Base-by-base conservation (phyloP, 768 basidiomycete species). In the Leucosporidium creatinivorum region DNA sequence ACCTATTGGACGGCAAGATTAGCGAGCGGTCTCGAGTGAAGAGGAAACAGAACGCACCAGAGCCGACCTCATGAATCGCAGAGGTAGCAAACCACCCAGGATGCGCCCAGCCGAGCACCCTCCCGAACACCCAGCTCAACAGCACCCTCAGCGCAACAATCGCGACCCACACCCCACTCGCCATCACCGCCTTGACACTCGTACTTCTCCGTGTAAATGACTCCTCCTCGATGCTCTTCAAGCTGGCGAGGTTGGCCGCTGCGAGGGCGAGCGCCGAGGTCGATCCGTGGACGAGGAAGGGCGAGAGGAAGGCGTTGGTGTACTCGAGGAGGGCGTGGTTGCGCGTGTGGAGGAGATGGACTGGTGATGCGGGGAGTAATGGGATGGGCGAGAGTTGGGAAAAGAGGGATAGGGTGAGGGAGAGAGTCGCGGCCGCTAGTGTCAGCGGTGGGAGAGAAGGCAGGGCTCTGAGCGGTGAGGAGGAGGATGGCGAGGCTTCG, bases 21-120 rank as follows among this genome's bases (percentile, higher is more conserved):
- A 61, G 58, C 17, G 3, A 19, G 25, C 3, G 0, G 10, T 12
- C 15, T 6, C 17, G n/a, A 19, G 17, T 26, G 26, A 25, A 17
- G 5, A 13, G 7, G 25, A 28, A 5, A 26, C 6, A n/a, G 1
- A 21, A 44, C 66, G 33, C 23, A 67, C 66, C 66, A 13, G 60
- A 12, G 23, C 66, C 66, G 23, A 62, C 66, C n/a, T 67, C 60
- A 39, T 67, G 66, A 15, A 67, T 67, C 39, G 66, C 66, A 4
- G 56, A 15, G 21, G 66, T 63, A 36, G 66, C 62, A 31, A 67
- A 62, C 1, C 44, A 31, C 30, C 54, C 30, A 15, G 66, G 66
- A n/a, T 67, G 66, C 9, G 66, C 66, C 61, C 61, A 67, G 4
- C 66, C 66, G 28, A 67, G 57, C 13, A 63, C 57, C 12, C 66